Base-by-base conservation (phyloP, 176 grass and related monocot species). In the Dendrocalamus sinicus region DNA sequence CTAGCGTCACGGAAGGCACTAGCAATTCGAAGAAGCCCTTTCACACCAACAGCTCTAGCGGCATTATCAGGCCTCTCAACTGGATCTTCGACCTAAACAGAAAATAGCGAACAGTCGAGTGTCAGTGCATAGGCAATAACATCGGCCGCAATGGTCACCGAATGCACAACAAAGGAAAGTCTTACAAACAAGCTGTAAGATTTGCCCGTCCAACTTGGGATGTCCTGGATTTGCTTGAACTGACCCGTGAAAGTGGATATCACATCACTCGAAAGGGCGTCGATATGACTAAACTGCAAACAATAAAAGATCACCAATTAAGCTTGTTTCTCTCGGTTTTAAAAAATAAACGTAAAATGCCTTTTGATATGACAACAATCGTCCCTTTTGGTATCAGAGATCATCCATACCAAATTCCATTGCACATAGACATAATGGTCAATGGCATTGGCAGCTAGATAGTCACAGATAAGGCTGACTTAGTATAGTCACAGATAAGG, bases 1-100 rank as follows among this genome's bases (percentile, higher is more conserved):
- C n/a, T 59, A 60, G 93, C 58, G 32, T 72, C 41, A 28, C 23
- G 85, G 68, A 95, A 84, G 81, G 79, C 83, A 55, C 35, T 72
- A 73, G 85, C 78, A 58, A 95, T 92, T 60, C 13, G 86, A 22
- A 30, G 47, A 80, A 95, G 88, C 64, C 78, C 70, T 81, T 54
- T 73, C 45, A 61, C 37, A 79, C 85, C 41, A 52, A 92, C 93
- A 4, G 93, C 88, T 81, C 90, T 90, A 69, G 93, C 93, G 1
- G 93, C 77, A 86, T 95, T 95, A 50, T 92, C 90, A 32, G 93
- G 86, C 62, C 89, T 89, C 85, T 95, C 88, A 82, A 92, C 85
- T 69, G 93, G 90, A 86, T 95, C 93, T 86, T 95, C 88, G 68
- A 92, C 84, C 93, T 95, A 76, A 70, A 92, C 65, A 83, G 58